A percentile compares a stretch with the other conserved stretches of the same genome.
Conservation (phyloP, 106 monocot species). For the Dendrobium nobile region DNA sequence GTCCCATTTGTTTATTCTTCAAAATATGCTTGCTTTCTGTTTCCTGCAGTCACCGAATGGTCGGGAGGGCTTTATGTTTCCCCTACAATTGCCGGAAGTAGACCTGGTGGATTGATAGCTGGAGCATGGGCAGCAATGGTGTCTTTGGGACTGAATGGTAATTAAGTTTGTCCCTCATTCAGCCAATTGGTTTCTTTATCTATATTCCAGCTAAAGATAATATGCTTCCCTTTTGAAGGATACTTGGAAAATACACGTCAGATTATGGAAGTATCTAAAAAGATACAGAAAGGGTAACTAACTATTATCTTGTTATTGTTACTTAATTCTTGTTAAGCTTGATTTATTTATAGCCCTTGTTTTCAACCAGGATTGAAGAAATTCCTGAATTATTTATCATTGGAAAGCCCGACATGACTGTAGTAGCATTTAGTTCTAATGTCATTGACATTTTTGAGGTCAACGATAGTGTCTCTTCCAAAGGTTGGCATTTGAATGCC, state of each 20-base stretch:
- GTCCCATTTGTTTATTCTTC: not conserved
- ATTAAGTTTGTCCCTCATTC: not conserved
- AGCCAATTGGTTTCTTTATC: not conserved
- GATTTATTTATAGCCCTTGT: not conserved
- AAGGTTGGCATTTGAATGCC: constrained; percentile 94
- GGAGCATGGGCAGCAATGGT: constrained; percentile 99
- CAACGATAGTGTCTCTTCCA: constrained; percentile 81
- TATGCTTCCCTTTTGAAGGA: constrained; percentile 39
- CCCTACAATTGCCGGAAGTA: constrained; percentile 91
- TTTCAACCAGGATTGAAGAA: constrained; percentile 53
- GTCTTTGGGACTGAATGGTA: constrained; percentile 85
- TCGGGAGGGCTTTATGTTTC: constrained; percentile 98
- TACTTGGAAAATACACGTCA: constrained; percentile 85
- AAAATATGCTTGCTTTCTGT: not conserved
- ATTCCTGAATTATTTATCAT: constrained; percentile 70
- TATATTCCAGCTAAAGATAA: not conserved
- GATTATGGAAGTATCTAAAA: constrained; percentile 88
- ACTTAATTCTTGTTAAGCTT: not conserved
- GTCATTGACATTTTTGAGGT: constrained; percentile 83
- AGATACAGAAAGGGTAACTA: constrained; percentile 75
- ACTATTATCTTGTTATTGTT: not conserved
- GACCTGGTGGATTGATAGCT: constrained; percentile 93
- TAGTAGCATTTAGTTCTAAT: constrained; percentile 83
- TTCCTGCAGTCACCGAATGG: constrained; percentile 86
- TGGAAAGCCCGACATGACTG: constrained; percentile 86